Percentiles rank a stretch among this genome's conserved stretches.
Conservation (phyloP, 768 basidiomycete genomes). For the Russula olivacea region DNA sequence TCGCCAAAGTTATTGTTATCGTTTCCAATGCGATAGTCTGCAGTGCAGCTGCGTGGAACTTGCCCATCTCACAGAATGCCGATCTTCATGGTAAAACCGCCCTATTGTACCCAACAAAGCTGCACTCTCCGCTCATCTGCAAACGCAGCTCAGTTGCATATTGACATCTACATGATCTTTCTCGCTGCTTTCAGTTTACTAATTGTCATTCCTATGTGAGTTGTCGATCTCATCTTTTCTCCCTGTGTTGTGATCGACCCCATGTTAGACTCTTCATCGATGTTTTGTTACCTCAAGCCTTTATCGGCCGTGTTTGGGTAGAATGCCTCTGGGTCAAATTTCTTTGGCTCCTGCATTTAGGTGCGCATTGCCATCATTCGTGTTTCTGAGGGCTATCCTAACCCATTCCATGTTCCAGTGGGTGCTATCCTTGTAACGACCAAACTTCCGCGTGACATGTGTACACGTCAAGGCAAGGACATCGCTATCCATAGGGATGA, state of each 20-base stretch:
- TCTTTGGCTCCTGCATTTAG: constrained; percentile 18
- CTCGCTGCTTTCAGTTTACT: constrained; percentile 24
- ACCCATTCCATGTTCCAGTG: constrained; percentile 1
- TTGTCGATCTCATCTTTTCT: background rate
- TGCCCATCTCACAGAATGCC: constrained; percentile 11
- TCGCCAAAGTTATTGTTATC: constrained; percentile 10
- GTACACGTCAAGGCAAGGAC: constrained; percentile 14
- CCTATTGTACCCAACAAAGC: too few relatives aligned
- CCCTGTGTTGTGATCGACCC: background rate
- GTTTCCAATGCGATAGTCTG: constrained; percentile 24
- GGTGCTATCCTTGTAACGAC: constrained; percentile 18
- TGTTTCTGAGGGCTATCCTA: background rate
- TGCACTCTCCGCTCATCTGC: background rate
- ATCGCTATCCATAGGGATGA: background rate
- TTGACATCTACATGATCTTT: constrained; percentile 24
- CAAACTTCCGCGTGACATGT: constrained; percentile 17
- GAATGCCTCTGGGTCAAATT: constrained; percentile 23
- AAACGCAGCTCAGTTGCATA: constrained; percentile 6
- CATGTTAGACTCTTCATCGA: constrained; percentile 17
- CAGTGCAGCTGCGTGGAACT: constrained; percentile 25
- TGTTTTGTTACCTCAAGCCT: constrained; percentile 2
- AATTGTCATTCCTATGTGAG: constrained; percentile 18
- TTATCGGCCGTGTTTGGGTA: constrained; percentile 19
- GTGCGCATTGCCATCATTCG: constrained; percentile 1
- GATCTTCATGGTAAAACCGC: background rate